Evolutionary conservation across 2,329 filamentous ascomycete genomes (phyloP), one percentile per base, ranked within the genome.

Genomic region (Anthostomella pinea): DNA sequence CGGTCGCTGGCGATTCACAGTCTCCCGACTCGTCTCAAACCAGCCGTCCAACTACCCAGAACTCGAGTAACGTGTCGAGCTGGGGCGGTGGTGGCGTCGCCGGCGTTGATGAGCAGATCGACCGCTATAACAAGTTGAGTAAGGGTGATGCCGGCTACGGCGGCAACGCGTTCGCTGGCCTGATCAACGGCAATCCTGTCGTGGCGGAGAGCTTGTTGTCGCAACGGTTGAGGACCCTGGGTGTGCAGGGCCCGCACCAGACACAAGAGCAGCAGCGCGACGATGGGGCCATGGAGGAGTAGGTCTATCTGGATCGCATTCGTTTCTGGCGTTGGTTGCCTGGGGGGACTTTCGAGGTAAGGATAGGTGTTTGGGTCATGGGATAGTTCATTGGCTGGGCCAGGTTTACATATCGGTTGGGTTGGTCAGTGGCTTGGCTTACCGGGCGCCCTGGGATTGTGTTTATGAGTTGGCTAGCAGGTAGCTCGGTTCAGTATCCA

Each of bases 141-240:
- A 84, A 75, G 55, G 80, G 79, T 5, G 81, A 87, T 42, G 59
- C 69, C 14, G 73, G 80, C 22, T 81, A 85, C 53, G 75, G 81
- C 23, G 71, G 77, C 1, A 75, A 78, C 36, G 62, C 68, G 0
- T 81, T 73, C 46, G 56, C 50, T 15, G 57, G 49, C 7, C 58
- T 57, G 34, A 60, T 57, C 20, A 57, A 63, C 48, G 65, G 65
- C 22, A 60, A 61, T 41, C 53, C 63, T 3, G 66, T 60, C n/a
- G 64, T 64, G 2, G 70, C 76, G 4, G 82, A 87, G 51, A 78
- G 85, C 3, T 62, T 93, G 11, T 65, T 93, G 11, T 86, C 86
- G 8, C 79, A 79, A 56, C 74, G 80, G 38, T 64, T 91, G 28
- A 74, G 79, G 46, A 76, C 78, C 5, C 63, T 87, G 5, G 83